Conservation (phyloP, 345 rosid species). For the Eucalyptus shirleyi region DNA sequence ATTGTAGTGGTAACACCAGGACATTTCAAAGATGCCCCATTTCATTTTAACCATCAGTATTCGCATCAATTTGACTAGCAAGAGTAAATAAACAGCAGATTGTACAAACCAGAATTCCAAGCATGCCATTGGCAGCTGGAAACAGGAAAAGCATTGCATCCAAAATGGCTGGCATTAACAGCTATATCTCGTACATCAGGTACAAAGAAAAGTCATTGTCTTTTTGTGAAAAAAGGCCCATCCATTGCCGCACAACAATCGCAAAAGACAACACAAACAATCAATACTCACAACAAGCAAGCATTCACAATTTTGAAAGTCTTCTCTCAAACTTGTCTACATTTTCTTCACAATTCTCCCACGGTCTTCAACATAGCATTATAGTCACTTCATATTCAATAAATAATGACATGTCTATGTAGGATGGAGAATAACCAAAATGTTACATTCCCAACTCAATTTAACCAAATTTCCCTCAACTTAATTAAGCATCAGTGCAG, state of each 20-base stretch:
- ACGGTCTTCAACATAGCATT: background rate
- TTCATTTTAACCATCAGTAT: background rate
- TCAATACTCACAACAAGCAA: background rate
- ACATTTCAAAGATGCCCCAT: background rate
- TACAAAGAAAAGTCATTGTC: background rate
- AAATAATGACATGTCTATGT: background rate
- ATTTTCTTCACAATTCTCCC: background rate
- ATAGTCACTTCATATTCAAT: background rate
- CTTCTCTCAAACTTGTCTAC: background rate
- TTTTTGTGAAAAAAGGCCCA: background rate
- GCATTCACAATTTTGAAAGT: background rate
- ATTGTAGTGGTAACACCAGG: background rate
- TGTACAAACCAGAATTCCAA: background rate
- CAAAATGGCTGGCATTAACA: background rate
- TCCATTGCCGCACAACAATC: background rate
- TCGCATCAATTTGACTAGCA: background rate
- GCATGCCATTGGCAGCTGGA: background rate
- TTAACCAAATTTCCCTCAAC: background rate
- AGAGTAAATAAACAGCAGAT: background rate
- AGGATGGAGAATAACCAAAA: background rate
- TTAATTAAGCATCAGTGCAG: background rate
- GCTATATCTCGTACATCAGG: background rate
- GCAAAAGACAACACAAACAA: background rate
- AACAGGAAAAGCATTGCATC: background rate
- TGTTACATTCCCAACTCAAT: background rate